These are phyloP conservation scores for Picochlorum sp. DNA, from an alignment of 139 green algal species.

Conservation along the genomic window DNA sequence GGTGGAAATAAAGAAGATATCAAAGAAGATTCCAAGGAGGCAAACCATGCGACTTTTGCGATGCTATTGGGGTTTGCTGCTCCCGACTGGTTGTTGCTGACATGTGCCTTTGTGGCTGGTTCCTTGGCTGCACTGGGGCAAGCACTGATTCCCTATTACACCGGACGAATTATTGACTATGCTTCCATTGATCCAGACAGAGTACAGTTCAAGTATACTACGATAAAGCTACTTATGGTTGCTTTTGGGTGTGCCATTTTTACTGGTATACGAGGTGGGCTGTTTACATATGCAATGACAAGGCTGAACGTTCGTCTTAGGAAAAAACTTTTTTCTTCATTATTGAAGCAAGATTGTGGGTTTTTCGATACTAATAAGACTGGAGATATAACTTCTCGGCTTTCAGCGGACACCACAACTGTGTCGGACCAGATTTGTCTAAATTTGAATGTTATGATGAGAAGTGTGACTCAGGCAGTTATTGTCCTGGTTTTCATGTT, in stretches of 20 bases:
- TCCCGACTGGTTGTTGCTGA: conserved; percentile 37
- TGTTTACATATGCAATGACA: conserved; percentile 52
- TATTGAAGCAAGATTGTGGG: conserved; percentile 64
- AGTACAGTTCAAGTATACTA: conserved; percentile 34
- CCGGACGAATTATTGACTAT: conserved; percentile 61
- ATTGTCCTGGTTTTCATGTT: conserved; percentile 83
- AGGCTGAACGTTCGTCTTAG: conserved; percentile 26
- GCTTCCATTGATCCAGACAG: conserved; percentile 55
- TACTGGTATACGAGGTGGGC: conserved; percentile 51
- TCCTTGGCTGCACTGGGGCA: conserved; percentile 42
- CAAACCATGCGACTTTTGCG: conserved; percentile 21
- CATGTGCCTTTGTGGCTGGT: conserved; percentile 44
- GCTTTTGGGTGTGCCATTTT: conserved; percentile 47
- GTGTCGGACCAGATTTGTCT: conserved; percentile 61
- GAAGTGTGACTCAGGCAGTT: conserved; percentile 33
- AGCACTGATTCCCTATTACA: conserved; percentile 67
- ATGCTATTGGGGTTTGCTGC: conserved; percentile 36
- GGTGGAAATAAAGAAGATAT: conserved; percentile 2
- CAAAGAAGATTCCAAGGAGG: not conserved
- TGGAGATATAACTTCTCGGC: conserved; percentile 40
- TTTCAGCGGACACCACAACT: conserved; percentile 62
- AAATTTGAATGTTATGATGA: conserved; percentile 72
- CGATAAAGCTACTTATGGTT: conserved; percentile 43
- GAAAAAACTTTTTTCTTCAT: conserved; percentile 35
- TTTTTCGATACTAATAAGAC: conserved; percentile 70